A percentile compares a stretch with the other conserved stretches of the same genome.
phyloP scores from a whole-genome alignment of 441 rosid genomes.

The Dalechampia spathulata region DNA sequence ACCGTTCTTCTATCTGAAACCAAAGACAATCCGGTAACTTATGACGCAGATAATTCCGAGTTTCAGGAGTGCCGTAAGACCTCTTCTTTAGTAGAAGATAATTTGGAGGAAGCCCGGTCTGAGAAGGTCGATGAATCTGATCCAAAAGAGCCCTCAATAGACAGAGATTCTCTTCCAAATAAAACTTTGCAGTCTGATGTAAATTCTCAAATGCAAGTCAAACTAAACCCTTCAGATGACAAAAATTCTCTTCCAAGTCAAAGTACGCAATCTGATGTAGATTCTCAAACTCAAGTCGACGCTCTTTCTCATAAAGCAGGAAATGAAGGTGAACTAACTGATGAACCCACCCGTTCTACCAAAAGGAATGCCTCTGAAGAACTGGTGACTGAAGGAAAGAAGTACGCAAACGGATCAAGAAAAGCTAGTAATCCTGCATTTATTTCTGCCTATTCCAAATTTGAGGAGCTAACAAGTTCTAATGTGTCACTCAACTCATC shows the following conservation, averaged over 20 bases:
- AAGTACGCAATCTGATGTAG: constrained; percentile 18
- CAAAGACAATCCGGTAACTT: constrained; percentile 35
- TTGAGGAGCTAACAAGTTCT: constrained; percentile 56
- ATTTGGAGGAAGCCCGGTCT: constrained; percentile 31
- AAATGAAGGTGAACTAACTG: constrained; percentile 34
- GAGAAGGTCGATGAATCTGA: constrained; percentile 29
- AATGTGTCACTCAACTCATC: constrained; percentile 28
- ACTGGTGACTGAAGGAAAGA: constrained; percentile 38
- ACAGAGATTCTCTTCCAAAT: constrained; percentile 19
- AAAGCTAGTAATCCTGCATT: constrained; percentile 63
- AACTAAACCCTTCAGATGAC: constrained; percentile 27
- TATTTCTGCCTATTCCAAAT: constrained; percentile 61
- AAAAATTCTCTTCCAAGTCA: constrained; percentile 23
- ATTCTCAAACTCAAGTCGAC: constrained; percentile 25
- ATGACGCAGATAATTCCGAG: constrained; percentile 29
- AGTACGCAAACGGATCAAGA: constrained; percentile 34
- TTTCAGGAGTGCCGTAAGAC: constrained; percentile 23
- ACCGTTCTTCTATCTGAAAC: constrained; percentile 24
- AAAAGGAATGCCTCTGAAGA: constrained; percentile 52
- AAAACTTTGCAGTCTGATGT: constrained; percentile 21
- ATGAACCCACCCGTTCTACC: constrained; percentile 41
- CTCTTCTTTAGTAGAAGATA: constrained; percentile 18
- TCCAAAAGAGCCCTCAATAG: constrained; percentile 30
- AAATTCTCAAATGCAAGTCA: constrained; percentile 6
- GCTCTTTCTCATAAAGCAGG: constrained; percentile 30